Evolutionary conservation across 768 basidiomycete genomes (phyloP).

Genomic region (Suillus subaureus): DNA sequence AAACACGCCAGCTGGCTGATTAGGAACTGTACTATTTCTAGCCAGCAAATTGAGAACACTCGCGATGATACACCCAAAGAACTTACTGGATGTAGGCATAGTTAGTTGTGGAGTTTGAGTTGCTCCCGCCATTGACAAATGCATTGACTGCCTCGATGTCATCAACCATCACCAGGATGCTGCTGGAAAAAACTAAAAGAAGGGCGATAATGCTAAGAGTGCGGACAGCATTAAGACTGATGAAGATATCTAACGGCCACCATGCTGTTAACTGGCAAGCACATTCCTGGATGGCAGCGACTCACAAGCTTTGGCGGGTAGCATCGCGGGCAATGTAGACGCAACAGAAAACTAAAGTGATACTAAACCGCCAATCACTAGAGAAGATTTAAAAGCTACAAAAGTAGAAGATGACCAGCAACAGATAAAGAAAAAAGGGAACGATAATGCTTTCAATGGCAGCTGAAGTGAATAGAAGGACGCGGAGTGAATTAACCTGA

Average conservation of each 20-base stretch:
- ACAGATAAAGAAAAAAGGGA: constrained; percentile 14
- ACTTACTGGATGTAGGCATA: constrained; percentile 85
- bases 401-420: constrained; percentile 24
- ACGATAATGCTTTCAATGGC: neutral
- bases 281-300: neutral
- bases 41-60: constrained; percentile 4
- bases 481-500: neutral
- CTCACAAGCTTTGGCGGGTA: constrained; percentile 33
- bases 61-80: neutral
- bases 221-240: constrained; percentile 79
- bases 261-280: neutral
- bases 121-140: constrained; percentile 47
- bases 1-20: constrained; percentile 89
- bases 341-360: neutral
- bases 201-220: constrained; percentile 76
- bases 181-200: constrained; percentile 79
- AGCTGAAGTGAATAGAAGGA: constrained; percentile 7
- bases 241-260: constrained; percentile 49
- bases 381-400: constrained; percentile 9
- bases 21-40: constrained; percentile 84
- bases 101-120: constrained; percentile 45
- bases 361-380: constrained; percentile 25
- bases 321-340: constrained; percentile 17
- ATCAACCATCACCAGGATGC: constrained; percentile 69
- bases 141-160: constrained; percentile 77